Evolutionary conservation across 805 yeast species (phyloP).

Genomic region (Torulaspora microellipsoides): DNA sequence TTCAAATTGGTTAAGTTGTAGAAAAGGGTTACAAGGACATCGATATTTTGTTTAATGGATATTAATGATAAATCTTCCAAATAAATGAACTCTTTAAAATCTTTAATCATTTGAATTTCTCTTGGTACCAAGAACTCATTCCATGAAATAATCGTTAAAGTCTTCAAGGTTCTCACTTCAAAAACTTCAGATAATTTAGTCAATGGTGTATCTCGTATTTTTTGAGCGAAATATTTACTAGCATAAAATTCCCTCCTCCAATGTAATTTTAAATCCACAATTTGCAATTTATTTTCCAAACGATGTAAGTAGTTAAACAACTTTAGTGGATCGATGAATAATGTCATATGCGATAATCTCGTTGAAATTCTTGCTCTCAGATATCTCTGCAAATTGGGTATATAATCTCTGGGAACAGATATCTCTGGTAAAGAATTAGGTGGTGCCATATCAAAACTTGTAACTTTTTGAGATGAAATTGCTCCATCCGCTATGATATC

Average conservation of each 20-base stretch:
- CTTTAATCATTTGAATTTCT: constrained; percentile 35
- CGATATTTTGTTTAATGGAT: constrained; percentile 36
- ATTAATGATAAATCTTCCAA: constrained; percentile 40
- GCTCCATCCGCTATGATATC: constrained; percentile 33
- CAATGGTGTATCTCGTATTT: constrained; percentile 17
- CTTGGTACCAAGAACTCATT: constrained; percentile 35
- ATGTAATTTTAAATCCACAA: constrained; percentile 38
- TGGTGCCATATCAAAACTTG: constrained; percentile 38
- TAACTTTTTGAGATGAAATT: constrained; percentile 23
- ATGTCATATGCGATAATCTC: constrained; percentile 32
- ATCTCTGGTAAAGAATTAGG: constrained; percentile 35
- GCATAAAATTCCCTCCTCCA: constrained; percentile 41
- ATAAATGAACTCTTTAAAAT: constrained; percentile 36
- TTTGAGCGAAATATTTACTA: constrained; percentile 23
- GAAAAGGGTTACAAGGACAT: constrained; percentile 33
- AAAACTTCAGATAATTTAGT: constrained; percentile 36
- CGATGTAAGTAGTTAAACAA: constrained; percentile 37
- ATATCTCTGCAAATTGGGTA: constrained; percentile 31
- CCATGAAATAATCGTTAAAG: constrained; percentile 42
- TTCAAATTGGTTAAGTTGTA: constrained; percentile 30
- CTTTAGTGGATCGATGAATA: constrained; percentile 39
- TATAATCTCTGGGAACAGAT: constrained; percentile 27
- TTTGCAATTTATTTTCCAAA: constrained; percentile 30
- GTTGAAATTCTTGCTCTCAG: constrained; percentile 29
- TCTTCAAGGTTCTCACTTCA: constrained; percentile 34